Evolutionary conservation across 169 alveolate species (phyloP).

Genomic region (Haemoproteus tartakovskyi): DNA sequence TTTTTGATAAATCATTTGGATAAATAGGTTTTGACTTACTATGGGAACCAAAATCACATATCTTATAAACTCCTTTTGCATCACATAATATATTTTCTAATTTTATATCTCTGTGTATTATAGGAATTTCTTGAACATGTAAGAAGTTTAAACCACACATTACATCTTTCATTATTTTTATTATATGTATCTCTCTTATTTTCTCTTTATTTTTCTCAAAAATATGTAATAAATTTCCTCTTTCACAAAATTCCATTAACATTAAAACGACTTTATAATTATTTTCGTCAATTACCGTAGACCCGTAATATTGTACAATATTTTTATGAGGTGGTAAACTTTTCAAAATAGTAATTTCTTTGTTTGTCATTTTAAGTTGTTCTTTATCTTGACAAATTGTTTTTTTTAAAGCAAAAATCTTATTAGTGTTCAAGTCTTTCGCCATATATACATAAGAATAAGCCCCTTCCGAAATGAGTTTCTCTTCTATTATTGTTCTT

Average conservation of each 20-base stretch:
- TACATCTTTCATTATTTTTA: conserved; percentile 64
- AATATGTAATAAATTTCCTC: conserved; percentile 72
- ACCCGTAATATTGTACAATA: conserved; percentile 64
- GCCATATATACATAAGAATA: conserved; percentile 76
- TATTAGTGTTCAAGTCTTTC: conserved; percentile 69
- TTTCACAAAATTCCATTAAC: conserved; percentile 65
- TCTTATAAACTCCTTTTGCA: conserved; percentile 75
- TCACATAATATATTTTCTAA: conserved; percentile 66
- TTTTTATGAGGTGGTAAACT: conserved; percentile 58
- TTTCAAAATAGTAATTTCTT: conserved; percentile 68
- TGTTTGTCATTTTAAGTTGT: conserved; percentile 60
- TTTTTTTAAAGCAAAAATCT: conserved; percentile 72
- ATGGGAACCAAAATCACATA: conserved; percentile 90
- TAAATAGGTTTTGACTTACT: conserved; percentile 67
- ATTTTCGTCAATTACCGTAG: conserved; percentile 16
- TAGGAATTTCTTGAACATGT: conserved; percentile 82
- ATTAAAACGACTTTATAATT: conserved; percentile 22
- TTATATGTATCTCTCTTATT: conserved; percentile 68
- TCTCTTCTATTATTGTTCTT: conserved; percentile 47
- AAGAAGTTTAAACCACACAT: conserved; percentile 75
- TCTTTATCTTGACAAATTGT: conserved; percentile 67
- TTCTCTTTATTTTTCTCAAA: conserved; percentile 83
- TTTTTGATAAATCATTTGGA: conserved; percentile 35
- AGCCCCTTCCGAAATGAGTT: conserved; percentile 76
- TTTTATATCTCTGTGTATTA: conserved; percentile 87